Conservation (phyloP, 257 asterid genomes). For the Nemophila menziesii region DNA sequence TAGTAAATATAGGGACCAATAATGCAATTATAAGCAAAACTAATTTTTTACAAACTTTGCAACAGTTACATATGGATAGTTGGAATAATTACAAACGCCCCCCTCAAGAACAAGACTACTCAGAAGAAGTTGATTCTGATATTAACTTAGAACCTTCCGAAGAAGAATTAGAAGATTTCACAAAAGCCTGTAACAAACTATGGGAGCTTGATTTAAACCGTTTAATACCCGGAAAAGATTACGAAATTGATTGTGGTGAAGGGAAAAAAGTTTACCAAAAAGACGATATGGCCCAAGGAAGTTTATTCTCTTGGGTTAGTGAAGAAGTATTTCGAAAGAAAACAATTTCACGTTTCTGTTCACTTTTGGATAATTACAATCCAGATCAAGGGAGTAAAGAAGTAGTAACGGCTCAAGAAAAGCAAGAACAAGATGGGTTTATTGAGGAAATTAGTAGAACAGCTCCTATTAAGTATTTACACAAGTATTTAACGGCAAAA, state of each 20-base stretch:
- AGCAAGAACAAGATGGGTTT: constrained; percentile 72
- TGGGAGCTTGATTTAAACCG: constrained; percentile 88
- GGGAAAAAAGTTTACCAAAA: constrained; percentile 76
- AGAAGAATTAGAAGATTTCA: constrained; percentile 54
- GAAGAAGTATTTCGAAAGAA: constrained; percentile 60
- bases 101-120: constrained; percentile 53
- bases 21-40: background rate
- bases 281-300: constrained; percentile 66
- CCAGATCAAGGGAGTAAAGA: constrained; percentile 80
- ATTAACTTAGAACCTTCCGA: constrained; percentile 42
- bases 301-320: constrained; percentile 64
- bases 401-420: constrained; percentile 67
- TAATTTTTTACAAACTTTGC: constrained; percentile 1
- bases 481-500: constrained; percentile 56
- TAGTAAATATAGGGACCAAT: no score
- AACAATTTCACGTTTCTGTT: constrained; percentile 70
- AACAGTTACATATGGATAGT: constrained; percentile 46
- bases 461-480: constrained; percentile 76
- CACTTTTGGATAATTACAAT: constrained; percentile 87
- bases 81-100: constrained; percentile 66
- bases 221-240: constrained; percentile 65
- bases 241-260: constrained; percentile 73
- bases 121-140: constrained; percentile 33
- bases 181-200: constrained; percentile 58
- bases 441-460: constrained; percentile 90